Percentiles rank a stretch among this genome's conserved stretches.
Evolutionary conservation across 2,329 filamentous ascomycete genomes (phyloP).

Genomic region (Pseudogymnoascus pannorum): DNA sequence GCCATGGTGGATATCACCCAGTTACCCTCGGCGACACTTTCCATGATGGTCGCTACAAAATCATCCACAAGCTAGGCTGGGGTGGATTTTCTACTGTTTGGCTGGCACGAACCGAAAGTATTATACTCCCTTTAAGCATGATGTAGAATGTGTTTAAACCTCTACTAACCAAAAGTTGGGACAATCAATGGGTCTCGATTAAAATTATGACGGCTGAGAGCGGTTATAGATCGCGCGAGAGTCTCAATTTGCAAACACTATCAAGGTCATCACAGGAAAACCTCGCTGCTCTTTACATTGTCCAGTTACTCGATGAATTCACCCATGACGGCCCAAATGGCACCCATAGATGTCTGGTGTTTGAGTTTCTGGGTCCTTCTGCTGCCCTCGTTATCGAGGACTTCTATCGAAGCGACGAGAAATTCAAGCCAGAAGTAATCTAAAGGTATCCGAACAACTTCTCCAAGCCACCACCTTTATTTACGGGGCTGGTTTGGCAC

Average conservation of each 20-base stretch:
- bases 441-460: conserved; percentile 26
- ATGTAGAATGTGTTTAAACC: not conserved
- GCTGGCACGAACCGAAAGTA: conserved; percentile 32
- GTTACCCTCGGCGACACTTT: conserved; percentile 36
- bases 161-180: not conserved
- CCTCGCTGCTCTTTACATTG: conserved; percentile 22
- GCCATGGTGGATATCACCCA: conserved; percentile 34
- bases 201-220: conserved; percentile 11
- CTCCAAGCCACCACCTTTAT: conserved; percentile 24
- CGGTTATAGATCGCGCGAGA: not conserved
- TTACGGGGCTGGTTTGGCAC: conserved; percentile 24
- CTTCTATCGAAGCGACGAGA: conserved; percentile 18
- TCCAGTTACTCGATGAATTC: conserved; percentile 28
- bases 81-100: conserved; percentile 40
- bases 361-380: conserved; percentile 29
- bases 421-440: conserved; percentile 21
- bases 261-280: not conserved
- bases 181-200: conserved; percentile 9
- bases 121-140: not conserved
- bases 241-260: not conserved
- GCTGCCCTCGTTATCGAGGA: conserved; percentile 22
- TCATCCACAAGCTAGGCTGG: conserved; percentile 39
- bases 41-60: conserved; percentile 33
- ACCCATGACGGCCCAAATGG: conserved; percentile 30
- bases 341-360: conserved; percentile 30